Conservation (phyloP, 768 basidiomycete species). For the Psilocybe sp. region DNA sequence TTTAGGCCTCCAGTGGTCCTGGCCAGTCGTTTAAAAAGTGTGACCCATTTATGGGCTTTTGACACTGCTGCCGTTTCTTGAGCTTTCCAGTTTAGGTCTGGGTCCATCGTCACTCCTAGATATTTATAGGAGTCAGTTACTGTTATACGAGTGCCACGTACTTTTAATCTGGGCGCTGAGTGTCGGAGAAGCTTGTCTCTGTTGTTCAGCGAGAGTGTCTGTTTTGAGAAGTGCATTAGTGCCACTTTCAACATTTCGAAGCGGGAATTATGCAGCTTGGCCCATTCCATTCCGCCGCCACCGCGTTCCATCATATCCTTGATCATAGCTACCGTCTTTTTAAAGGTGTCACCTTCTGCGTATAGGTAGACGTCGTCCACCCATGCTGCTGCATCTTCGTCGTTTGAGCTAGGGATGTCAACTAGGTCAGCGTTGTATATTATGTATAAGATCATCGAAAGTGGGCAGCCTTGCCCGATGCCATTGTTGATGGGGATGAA, state of each 20-base stretch:
- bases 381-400: slow-evolving; percentile 20
- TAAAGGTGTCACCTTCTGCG: slow-evolving; percentile 19
- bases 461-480: slow-evolving; percentile 20
- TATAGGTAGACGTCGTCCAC: slow-evolving; percentile 25
- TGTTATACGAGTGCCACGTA: slow-evolving; percentile 11
- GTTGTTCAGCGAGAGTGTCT: not conserved
- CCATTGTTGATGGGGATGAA: slow-evolving; percentile 11
- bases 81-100: slow-evolving; percentile 11
- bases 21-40: not conserved
- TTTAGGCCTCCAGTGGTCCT: not conserved
- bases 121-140: slow-evolving; percentile 16
- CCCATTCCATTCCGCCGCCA: slow-evolving; percentile 23
- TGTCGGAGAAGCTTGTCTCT: not conserved
- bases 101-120: slow-evolving; percentile 23
- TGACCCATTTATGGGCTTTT: slow-evolving; percentile 5
- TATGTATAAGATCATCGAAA: slow-evolving; percentile 20
- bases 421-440: slow-evolving; percentile 22
- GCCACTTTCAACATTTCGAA: slow-evolving; percentile 29
- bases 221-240: slow-evolving; percentile 16
- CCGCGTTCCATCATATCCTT: slow-evolving; percentile 20
- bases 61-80: slow-evolving; percentile 3
- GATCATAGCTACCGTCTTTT: slow-evolving; percentile 14
- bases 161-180: not conserved
- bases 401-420: not conserved
- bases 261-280: slow-evolving; percentile 19